Conservation (phyloP, 257 asterid species). For the Striga asiatica region DNA sequence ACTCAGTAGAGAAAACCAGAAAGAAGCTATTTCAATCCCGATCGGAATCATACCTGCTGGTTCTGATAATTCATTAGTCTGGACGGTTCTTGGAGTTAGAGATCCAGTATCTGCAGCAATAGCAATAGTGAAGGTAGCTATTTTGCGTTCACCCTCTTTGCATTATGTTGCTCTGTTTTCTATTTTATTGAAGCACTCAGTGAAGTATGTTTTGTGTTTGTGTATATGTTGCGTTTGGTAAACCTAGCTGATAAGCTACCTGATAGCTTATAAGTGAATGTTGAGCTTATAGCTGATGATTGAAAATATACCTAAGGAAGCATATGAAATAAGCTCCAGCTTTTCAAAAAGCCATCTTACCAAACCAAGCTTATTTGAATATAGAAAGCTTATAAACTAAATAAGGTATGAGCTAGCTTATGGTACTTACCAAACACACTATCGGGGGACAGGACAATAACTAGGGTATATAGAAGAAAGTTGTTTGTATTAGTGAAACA, state of each 20-base stretch:
- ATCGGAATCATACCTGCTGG: conserved; percentile 99
- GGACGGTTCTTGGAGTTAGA: conserved; percentile 97
- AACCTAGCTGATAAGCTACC: too few species aligned
- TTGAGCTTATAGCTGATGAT: too few species aligned
- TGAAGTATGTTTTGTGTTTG: not conserved
- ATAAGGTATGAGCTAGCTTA: too few species aligned
- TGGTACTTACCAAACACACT: too few species aligned
- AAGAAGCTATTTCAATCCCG: conserved; percentile 90
- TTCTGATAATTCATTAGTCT: conserved; percentile 93
- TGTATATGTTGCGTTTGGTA: too few species aligned
- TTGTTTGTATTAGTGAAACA: not conserved
- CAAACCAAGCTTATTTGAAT: too few species aligned
- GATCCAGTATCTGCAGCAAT: conserved; percentile 97
- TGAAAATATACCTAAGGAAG: too few species aligned
- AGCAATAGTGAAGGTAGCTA: conserved; percentile 75
- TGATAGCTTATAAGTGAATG: too few species aligned
- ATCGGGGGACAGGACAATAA: too few species aligned
- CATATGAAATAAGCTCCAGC: too few species aligned
- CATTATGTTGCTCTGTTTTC: conserved; percentile 1
- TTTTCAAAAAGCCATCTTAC: too few species aligned
- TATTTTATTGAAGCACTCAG: conserved; percentile 6
- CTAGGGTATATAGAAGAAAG: not conserved
- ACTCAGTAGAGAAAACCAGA: conserved; percentile 87
- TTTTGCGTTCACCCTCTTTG: conserved; percentile 3
- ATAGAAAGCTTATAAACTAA: too few species aligned